Conservation (phyloP, 306 rosid genomes). For the Quercus agrifolia region DNA sequence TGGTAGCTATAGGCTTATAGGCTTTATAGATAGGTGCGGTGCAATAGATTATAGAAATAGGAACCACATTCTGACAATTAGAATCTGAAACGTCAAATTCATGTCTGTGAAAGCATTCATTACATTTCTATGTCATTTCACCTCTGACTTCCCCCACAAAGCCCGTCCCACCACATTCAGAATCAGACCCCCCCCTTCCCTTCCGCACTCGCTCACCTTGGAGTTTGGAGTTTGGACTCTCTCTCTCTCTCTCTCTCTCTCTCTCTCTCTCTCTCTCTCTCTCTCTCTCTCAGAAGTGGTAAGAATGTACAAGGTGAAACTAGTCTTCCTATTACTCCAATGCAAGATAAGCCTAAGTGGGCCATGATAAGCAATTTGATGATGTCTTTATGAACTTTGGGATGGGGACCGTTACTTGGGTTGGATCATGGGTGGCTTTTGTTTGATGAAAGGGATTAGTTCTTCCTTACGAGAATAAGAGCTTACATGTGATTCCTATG, state of each 20-base stretch:
- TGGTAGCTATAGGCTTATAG: no score
- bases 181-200: constrained; percentile 28
- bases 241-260: no score
- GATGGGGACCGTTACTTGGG: constrained; percentile 9
- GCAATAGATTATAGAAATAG: no score
- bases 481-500: constrained; percentile 53
- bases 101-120: constrained; percentile 59
- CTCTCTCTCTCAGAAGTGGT: not conserved
- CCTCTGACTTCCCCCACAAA: constrained; percentile 30
- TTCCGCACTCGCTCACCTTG: constrained; percentile 42
- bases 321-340: no score
- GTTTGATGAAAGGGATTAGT: constrained; percentile 24
- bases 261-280: no score
- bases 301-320: no score
- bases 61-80: constrained; percentile 51
- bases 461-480: constrained; percentile 4
- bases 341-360: not conserved
- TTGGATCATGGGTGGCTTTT: not conserved
- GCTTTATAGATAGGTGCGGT: no score
- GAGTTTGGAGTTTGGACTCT: constrained; percentile 22
- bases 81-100: constrained; percentile 98
- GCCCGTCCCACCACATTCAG: not conserved
- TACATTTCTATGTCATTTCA: constrained; percentile 64
- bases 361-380: not conserved
- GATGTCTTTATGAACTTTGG: not conserved